phyloP scores from a whole-genome alignment of 805 yeast species.

The Suhomyces sp. region DNA sequence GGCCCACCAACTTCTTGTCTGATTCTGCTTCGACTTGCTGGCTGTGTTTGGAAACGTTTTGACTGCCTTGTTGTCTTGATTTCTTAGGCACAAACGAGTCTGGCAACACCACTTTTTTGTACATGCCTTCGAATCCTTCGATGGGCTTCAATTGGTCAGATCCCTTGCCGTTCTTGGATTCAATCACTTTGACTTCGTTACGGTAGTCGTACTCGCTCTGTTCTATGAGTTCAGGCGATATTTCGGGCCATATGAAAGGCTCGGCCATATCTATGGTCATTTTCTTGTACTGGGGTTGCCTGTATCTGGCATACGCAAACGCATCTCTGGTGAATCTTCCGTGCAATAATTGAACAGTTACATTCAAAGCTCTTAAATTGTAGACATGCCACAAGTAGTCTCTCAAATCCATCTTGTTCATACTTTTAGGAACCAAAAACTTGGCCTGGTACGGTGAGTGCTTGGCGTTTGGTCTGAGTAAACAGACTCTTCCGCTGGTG shows the following conservation, averaged over 20 bases:
- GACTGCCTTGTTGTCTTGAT: conserved; percentile 24
- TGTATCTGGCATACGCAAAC: conserved; percentile 62
- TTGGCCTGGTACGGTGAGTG: conserved; percentile 97
- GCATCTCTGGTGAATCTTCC: conserved; percentile 57
- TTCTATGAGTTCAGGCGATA: conserved; percentile 35
- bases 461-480: conserved; percentile 89
- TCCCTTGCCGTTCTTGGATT: conserved; percentile 52
- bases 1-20: conserved; percentile 29
- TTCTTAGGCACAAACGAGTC: conserved; percentile 35
- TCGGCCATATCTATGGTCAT: conserved; percentile 96
- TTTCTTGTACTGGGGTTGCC: conserved; percentile 81
- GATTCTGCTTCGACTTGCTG: conserved; percentile 21
- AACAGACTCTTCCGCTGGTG: conserved; percentile 79
- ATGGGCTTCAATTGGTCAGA: conserved; percentile 69
- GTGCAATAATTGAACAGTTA: conserved; percentile 82
- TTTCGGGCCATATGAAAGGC: conserved; percentile 93
- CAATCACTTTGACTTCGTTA: conserved; percentile 52
- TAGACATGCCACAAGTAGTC: conserved; percentile 90
- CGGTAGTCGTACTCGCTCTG: conserved; percentile 37
- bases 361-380: conserved; percentile 83
- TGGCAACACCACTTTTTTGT: conserved; percentile 42
- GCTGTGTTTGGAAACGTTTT: conserved; percentile 14
- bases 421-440: conserved; percentile 88
- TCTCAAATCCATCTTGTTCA: conserved; percentile 90
- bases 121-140: conserved; percentile 71